phyloP scores from a whole-genome alignment of 2,329 filamentous ascomycete genomes.

The Claviceps cyperi region DNA sequence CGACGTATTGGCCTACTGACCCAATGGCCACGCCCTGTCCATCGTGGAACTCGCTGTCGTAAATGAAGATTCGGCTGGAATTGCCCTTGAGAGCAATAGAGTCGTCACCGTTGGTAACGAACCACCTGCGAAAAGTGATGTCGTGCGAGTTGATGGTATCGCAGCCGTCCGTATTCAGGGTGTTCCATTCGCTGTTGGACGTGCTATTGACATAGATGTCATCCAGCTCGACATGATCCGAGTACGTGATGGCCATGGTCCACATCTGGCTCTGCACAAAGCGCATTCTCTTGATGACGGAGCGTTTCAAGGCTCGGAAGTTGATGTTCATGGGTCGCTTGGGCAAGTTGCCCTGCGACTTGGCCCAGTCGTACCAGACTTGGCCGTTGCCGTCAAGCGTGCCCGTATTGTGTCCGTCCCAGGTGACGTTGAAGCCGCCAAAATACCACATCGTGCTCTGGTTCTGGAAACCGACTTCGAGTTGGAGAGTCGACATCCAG shows the following conservation, averaged over 20 bases:
- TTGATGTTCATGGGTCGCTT: slow-evolving; percentile 38
- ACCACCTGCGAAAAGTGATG: slow-evolving; percentile 36
- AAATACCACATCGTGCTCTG: slow-evolving; percentile 39
- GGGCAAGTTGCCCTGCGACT: slow-evolving; percentile 28
- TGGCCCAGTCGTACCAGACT: slow-evolving; percentile 40
- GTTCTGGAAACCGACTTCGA: slow-evolving; percentile 39
- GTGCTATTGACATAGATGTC: slow-evolving; percentile 40
- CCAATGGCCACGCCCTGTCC: slow-evolving; percentile 42
- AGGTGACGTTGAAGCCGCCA: slow-evolving; percentile 35
- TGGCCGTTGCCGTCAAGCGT: slow-evolving; percentile 46
- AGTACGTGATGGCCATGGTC: slow-evolving; percentile 38
- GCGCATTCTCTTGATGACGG: slow-evolving; percentile 29
- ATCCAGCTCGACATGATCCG: slow-evolving; percentile 29
- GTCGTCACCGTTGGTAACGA: slow-evolving; percentile 37
- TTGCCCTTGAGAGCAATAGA: slow-evolving; percentile 41
- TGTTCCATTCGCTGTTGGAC: slow-evolving; percentile 16
- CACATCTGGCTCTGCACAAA: slow-evolving; percentile 48
- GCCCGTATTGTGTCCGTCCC: slow-evolving; percentile 35
- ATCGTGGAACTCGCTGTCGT: slow-evolving; percentile 32
- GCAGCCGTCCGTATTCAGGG: slow-evolving; percentile 26
- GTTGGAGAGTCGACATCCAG: slow-evolving; percentile 32
- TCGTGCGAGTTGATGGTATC: slow-evolving; percentile 39
- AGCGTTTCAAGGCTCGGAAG: slow-evolving; percentile 28
- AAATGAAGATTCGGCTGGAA: slow-evolving; percentile 36
- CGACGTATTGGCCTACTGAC: slow-evolving; percentile 40